Percentiles rank a stretch among this genome's conserved stretches.
These are phyloP conservation scores for Pholiota microspora DNA, from an alignment of 768 basidiomycete genomes.

Conservation along the genomic window DNA sequence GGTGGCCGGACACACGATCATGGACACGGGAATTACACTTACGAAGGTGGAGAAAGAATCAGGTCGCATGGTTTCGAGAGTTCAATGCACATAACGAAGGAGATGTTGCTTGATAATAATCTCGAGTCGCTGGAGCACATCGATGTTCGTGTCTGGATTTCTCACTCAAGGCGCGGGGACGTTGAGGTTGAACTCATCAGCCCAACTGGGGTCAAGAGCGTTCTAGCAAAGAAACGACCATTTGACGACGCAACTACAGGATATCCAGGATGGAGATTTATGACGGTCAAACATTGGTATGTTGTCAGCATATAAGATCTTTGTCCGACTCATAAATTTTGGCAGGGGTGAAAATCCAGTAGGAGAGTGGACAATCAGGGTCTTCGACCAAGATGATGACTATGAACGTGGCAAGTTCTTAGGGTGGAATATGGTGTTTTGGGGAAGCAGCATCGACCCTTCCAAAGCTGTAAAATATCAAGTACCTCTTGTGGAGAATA, in stretches of 20 bases:
- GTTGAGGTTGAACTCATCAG: constrained; percentile 87
- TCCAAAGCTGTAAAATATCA: constrained; percentile 58
- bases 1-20: constrained; percentile 51
- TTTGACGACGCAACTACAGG: constrained; percentile 67
- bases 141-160: constrained; percentile 89
- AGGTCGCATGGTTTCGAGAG: constrained; percentile 57
- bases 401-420: constrained; percentile 65
- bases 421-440: constrained; percentile 89
- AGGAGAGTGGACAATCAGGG: constrained; percentile 85
- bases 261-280: constrained; percentile 91
- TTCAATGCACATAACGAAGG: constrained; percentile 59
- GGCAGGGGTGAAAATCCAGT: constrained; percentile 88
- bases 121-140: constrained; percentile 89
- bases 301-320: constrained; percentile 18
- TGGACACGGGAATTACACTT: constrained; percentile 40
- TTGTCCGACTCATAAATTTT: constrained; percentile 7
- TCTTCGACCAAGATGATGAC: constrained; percentile 68
- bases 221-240: constrained; percentile 71
- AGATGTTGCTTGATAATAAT: constrained; percentile 69
- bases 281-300: constrained; percentile 96
- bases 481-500: constrained; percentile 49
- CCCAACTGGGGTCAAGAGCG: constrained; percentile 80
- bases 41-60: constrained; percentile 67
- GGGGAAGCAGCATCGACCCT: constrained; percentile 83
- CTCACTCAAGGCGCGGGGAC: constrained; percentile 82